Evolutionary conservation across 495 filamentous ascomycete genomes (phyloP), one percentile per base, ranked within the genome.

Genomic region (Tuber brumale): DNA sequence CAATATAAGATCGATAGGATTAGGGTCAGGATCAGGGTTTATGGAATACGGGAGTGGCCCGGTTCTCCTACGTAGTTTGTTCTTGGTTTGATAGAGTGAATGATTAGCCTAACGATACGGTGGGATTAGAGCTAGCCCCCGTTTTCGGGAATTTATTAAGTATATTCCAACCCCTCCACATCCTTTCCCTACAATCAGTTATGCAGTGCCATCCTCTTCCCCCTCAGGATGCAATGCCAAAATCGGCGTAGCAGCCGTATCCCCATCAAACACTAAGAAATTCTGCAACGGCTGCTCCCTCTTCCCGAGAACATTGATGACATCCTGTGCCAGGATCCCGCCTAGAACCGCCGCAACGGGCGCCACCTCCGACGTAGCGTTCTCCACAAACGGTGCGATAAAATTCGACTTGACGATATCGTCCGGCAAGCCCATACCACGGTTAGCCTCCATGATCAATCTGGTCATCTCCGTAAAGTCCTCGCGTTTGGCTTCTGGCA

Each of bases 201-300:
- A 66, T 31, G 57, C 57, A 66, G 57, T n/a, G 9, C 27, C 27
- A 66, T 57, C 73, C 41, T 81, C 76, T 37, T 79, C 75, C 12
- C 43, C 81, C 70, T 89, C 87, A 1, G 93, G 92, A 83, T 97
- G 93, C 71, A 99, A 84, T 1, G 93, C 87, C 81, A 95, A 95
- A 74, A 97, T 91, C 6, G 90, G 91, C 0, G 90, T 92, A 72
- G 91, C 88, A 82, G 89, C 91, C 73, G 87, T 89, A 79, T 93
- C 92, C 2, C 94, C 95, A 83, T 97, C 93, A 82, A 98, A 97
- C 18, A 98, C 85, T 46, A 97, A 87, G 81, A 97, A 89, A 83
- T 99, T 99, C 86, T 98, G 96, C 23, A 98, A 88, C 4, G 95
- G 95, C 84, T 98, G 95, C 85, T 97, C 93, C 66, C 92, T 88